A percentile compares a stretch with the other conserved stretches of the same genome.
phyloP scores from a whole-genome alignment of 2,329 filamentous ascomycete genomes.

The Cadophora sp. region DNA sequence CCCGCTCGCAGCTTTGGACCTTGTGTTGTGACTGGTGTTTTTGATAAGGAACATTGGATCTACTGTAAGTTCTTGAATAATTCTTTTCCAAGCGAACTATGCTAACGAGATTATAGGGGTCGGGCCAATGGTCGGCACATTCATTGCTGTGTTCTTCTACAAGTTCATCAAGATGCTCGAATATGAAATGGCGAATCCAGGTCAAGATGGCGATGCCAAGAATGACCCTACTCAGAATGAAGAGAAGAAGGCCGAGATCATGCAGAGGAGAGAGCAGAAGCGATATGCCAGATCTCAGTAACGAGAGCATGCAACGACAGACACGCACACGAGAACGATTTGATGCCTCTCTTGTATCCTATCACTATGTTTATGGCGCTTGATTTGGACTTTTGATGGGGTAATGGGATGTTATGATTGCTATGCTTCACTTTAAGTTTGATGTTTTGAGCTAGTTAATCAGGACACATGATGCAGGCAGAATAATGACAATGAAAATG shows the following conservation, averaged over 20 bases:
- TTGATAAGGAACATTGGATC: constrained; percentile 56
- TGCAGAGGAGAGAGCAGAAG: constrained; percentile 40
- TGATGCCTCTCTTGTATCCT: not conserved
- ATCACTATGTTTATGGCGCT: not conserved
- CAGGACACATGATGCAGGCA: not conserved
- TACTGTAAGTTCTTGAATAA: constrained; percentile 44
- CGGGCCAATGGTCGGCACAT: constrained; percentile 56
- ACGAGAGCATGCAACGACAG: not conserved
- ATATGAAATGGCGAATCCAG: constrained; percentile 58
- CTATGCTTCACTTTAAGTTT: not conserved
- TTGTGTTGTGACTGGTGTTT: constrained; percentile 51
- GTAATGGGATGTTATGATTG: constrained; percentile 9
- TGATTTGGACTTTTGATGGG: not conserved
- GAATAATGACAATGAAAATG: constrained; percentile 6
- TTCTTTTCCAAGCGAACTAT: not conserved
- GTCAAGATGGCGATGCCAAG: constrained; percentile 51
- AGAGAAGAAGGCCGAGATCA: constrained; percentile 44
- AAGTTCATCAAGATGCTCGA: constrained; percentile 57
- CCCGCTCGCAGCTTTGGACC: constrained; percentile 54
- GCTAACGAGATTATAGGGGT: constrained; percentile 45
- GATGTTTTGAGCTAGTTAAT: not conserved
- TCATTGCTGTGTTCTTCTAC: constrained; percentile 58
- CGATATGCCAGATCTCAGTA: constrained; percentile 17
- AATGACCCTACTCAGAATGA: constrained; percentile 54
- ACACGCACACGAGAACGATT: constrained; percentile 10